These are phyloP conservation scores for Penicillium ucsense DNA, from an alignment of 495 filamentous ascomycete genomes.

Conservation along the genomic window DNA sequence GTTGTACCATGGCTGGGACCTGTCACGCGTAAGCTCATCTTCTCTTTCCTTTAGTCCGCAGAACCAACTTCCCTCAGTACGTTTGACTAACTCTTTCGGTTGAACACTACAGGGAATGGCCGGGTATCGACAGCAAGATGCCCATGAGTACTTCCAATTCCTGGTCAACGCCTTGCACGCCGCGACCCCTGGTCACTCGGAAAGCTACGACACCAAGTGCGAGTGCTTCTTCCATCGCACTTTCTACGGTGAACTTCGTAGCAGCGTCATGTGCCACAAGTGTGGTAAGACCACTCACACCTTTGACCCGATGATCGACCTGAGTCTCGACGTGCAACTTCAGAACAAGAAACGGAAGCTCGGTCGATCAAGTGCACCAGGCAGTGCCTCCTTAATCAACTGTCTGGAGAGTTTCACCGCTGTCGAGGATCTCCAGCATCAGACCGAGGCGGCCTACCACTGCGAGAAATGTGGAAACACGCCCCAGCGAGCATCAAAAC, in stretches of 20 bases:
- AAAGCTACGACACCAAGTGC: slow-evolving; percentile 54
- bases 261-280: slow-evolving; percentile 75
- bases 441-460: slow-evolving; percentile 62
- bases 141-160: slow-evolving; percentile 92
- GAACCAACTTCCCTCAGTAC: too few relatives aligned
- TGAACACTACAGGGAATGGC: slow-evolving; percentile 53
- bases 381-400: slow-evolving; percentile 53
- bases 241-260: slow-evolving; percentile 81
- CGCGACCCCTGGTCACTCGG: slow-evolving; percentile 26
- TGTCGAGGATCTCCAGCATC: slow-evolving; percentile 47
- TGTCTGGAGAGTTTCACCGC: slow-evolving; percentile 76
- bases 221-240: slow-evolving; percentile 80
- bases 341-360: slow-evolving; percentile 43
- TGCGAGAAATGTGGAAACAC: slow-evolving; percentile 65
- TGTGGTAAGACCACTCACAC: slow-evolving; percentile 70
- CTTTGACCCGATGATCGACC: slow-evolving; percentile 76
- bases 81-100: too few relatives aligned
- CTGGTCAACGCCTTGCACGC: slow-evolving; percentile 75
- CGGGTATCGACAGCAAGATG: slow-evolving; percentile 89
- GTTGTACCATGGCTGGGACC: slow-evolving; percentile 36
- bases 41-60: not conserved
- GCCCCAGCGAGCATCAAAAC: slow-evolving; percentile 64
- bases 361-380: slow-evolving; percentile 23
- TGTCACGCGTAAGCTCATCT: slow-evolving; percentile 7
- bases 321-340: slow-evolving; percentile 67